Evolutionary conservation across 2,329 filamentous ascomycete genomes (phyloP), one percentile per base, ranked within the genome.

Genomic region (Clarireedia sp.): DNA sequence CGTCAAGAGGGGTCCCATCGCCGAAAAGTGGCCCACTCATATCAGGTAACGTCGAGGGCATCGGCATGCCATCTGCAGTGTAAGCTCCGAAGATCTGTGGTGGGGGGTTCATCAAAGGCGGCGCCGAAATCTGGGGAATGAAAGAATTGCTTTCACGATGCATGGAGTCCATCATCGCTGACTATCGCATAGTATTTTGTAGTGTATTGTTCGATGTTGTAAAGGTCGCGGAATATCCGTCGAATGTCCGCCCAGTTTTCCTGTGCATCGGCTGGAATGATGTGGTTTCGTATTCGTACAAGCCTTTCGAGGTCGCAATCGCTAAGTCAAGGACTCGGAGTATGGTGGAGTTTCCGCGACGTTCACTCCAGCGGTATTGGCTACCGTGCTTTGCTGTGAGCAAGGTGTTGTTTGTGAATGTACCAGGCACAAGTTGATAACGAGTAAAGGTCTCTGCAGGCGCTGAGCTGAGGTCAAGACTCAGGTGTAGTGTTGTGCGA

Each of bases 41-140:
- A 62, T 84, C 82, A 29, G 76, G 74, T 12, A 79, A 77, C 54
- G 80, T 72, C 53, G 81, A 74, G 54, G 74, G 71, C 57, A 84
- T 75, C 9, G 82, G 74, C 55, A 87, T 72, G 48, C 79, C 79
- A 66, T 87, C 83, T 45, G 77, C 71, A 45, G 73, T 70, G 65
- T 86, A 88, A 53, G 73, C 73, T 55, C 83, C 81, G 65, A 87
- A 90, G 54, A 89, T 82, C 68, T 87, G 84, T 29, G 84, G 82
- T 62, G 82, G 83, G 68, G 82, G 82, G 68, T 82, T 81, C 73
- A 86, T 79, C 64, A 87, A 72, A 54, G 79, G 77, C 62, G 80
- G 79, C 62, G 75, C 73, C 40, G 78, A 76, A 68, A 84, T 78
- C 66, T 82, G 79, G 64, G 79, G 78, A 69, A 85, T 79, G 65